phyloP scores from a whole-genome alignment of 1,284 basidiomycete genomes.

The Bjerkandera adusta region DNA sequence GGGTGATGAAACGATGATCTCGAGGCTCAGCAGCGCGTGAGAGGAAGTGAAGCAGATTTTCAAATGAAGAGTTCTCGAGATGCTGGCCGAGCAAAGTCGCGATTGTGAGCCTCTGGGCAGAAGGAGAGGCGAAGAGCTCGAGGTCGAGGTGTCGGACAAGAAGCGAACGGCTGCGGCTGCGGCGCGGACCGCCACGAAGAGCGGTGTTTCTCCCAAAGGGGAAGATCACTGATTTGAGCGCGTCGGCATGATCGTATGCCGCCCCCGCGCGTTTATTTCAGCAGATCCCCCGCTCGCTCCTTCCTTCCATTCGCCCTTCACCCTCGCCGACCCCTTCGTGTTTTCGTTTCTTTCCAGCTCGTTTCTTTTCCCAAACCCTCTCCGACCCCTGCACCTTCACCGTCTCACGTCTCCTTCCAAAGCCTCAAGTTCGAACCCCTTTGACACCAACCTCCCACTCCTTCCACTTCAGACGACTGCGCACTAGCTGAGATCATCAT shows the following conservation, averaged over 20 bases:
- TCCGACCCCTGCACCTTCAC: background rate
- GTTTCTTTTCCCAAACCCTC: background rate
- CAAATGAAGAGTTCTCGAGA: too few species aligned
- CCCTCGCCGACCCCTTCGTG: background rate
- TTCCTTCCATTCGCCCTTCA: background rate
- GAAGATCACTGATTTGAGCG: slow-evolving; percentile 1
- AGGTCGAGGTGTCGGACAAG: too few species aligned
- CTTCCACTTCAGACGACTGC: background rate
- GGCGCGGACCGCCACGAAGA: background rate
- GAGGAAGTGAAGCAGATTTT: too few species aligned
- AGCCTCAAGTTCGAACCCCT: background rate
- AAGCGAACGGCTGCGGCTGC: background rate
- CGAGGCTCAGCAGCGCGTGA: too few species aligned
- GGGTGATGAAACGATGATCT: too few species aligned
- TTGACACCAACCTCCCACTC: background rate
- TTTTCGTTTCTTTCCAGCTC: background rate
- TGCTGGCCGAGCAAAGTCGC: too few species aligned
- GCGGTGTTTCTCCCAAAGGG: background rate
- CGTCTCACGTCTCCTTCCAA: background rate
- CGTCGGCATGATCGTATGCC: background rate
- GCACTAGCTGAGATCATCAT: slow-evolving; percentile 2
- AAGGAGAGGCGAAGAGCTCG: too few species aligned
- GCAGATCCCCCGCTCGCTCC: background rate
- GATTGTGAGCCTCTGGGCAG: too few species aligned
- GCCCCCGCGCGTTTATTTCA: slow-evolving; percentile 2